These are phyloP conservation scores for Eragrostis nindensis DNA, from an alignment of 176 grass and related monocot genomes.

Conservation along the genomic window DNA sequence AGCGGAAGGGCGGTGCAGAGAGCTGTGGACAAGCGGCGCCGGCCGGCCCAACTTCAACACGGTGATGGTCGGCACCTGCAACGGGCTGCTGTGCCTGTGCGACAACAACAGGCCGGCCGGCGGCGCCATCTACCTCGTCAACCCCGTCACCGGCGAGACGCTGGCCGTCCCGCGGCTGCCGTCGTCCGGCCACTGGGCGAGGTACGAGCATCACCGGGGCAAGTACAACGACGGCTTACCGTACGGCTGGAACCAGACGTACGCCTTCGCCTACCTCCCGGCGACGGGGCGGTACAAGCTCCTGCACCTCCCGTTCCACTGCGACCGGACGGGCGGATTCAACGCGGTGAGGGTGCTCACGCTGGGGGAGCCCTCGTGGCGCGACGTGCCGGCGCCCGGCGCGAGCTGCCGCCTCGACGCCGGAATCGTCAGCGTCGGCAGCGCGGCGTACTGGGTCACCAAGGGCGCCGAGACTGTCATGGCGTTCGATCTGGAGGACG, in stretches of 20 bases:
- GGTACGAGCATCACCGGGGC: too few relatives aligned
- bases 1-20: too few relatives aligned
- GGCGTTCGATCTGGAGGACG: too few relatives aligned
- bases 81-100: conserved; percentile 35
- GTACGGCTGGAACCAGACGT: background rate
- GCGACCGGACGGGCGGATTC: background rate
- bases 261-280: conserved; percentile 9
- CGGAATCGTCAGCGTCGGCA: too few relatives aligned
- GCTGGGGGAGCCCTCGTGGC: background rate
- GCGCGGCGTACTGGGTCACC: too few relatives aligned
- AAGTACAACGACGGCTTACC: too few relatives aligned
- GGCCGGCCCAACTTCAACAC: too few relatives aligned
- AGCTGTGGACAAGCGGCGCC: too few relatives aligned
- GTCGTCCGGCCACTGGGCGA: background rate
- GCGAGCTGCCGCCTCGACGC: too few relatives aligned
- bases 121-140: background rate
- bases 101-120: background rate
- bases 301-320: conserved; percentile 2
- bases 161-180: background rate
- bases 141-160: conserved; percentile 9
- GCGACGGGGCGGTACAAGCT: conserved; percentile 4
- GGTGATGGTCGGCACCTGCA: conserved; percentile 34
- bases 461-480: too few relatives aligned
- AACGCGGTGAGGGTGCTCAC: background rate
- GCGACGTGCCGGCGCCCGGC: background rate